Base-by-base conservation (phyloP, 2,329 filamentous ascomycete genomes). In the Neonectria punicea region DNA sequence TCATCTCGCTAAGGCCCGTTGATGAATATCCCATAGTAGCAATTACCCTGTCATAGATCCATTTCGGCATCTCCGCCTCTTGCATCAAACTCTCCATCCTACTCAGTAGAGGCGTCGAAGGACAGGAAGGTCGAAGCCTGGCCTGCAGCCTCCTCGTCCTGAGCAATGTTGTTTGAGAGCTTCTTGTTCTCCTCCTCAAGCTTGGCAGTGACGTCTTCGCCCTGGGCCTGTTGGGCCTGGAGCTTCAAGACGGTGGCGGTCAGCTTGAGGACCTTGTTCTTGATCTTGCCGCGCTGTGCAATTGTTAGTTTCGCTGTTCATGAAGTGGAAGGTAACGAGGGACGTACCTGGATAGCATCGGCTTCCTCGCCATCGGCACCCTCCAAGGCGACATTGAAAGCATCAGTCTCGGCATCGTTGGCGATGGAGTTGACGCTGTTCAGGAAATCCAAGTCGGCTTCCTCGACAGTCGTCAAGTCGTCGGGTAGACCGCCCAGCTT, bases 251-350 rank as follows among this genome's bases (percentile, higher is more conserved):
- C 78, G 56, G 84, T 84, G 30, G 85, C 83, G 43, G 82, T 83
- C 67, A 88, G 79, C 79, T 89, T 88, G 57, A 88, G 76, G 16
- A 88, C 84, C 79, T 88, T 88, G 82, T 87, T 88, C 83, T 86
- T 86, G 65, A 83, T 87, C 79, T 88, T 87, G 73, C 85, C 85
- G 58, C 81, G 80, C 82, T 84, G 59, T 51, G 8, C 28, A 10
- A 22, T 1, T 28, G 34, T 67, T 28, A 73, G 58, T 13, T 44
- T 2, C 1, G 5, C 1, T 1, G 18, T 9, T 30, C 39, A 10
- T 5, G 16, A 7, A 22, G 13, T 39, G 0, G 5, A 2, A 22
- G 3, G 2, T 4, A 3, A 8, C n/a, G 0, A 1, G n/a, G 50
- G 13, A 44, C 68, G 39, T 73, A 80, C 81, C 78, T 85, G 78